Evolutionary conservation across 2,329 filamentous ascomycete genomes (phyloP).

Genomic region (Fusarium ramigenum): DNA sequence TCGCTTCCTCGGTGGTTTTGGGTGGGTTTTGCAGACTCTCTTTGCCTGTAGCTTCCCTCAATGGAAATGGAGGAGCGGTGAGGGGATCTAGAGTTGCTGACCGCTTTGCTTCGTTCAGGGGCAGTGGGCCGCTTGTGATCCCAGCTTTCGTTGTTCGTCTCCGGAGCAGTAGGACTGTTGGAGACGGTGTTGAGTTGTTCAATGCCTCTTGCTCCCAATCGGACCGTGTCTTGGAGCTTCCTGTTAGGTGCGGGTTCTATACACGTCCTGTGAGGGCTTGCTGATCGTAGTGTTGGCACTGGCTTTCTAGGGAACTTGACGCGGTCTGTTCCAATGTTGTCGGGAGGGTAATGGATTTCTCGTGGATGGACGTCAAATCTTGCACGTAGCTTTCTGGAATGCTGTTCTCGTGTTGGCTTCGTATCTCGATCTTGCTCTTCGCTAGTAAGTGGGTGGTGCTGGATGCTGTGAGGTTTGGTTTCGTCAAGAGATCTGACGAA

Average conservation of each 20-base stretch:
- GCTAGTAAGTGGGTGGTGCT: neutral
- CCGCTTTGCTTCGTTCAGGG: conserved; percentile 2
- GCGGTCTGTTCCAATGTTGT: neutral
- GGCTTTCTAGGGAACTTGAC: conserved; percentile 14
- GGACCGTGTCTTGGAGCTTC: neutral
- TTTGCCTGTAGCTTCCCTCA: neutral
- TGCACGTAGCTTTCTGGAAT: conserved; percentile 7
- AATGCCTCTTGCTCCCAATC: neutral
- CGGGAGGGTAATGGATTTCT: conserved; percentile 16
- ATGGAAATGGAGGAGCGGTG: neutral
- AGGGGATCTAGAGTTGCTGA: conserved; percentile 1
- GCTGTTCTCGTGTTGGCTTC: neutral
- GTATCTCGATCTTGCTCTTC: conserved; percentile 3
- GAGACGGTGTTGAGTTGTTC: neutral
- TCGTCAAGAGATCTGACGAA: conserved; percentile 1
- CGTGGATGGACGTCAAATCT: conserved; percentile 19
- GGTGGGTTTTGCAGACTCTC: neutral
- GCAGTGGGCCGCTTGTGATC: neutral
- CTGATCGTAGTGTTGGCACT: neutral
- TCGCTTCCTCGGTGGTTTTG: conserved; percentile 22
- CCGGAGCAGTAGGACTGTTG: neutral
- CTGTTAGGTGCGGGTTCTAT: conserved; percentile 25
- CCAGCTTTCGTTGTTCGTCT: conserved; percentile 2
- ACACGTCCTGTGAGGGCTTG: neutral
- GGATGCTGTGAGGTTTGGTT: neutral